Conservation (phyloP, 1,139 yeast genomes). For the Pichia sp. region DNA sequence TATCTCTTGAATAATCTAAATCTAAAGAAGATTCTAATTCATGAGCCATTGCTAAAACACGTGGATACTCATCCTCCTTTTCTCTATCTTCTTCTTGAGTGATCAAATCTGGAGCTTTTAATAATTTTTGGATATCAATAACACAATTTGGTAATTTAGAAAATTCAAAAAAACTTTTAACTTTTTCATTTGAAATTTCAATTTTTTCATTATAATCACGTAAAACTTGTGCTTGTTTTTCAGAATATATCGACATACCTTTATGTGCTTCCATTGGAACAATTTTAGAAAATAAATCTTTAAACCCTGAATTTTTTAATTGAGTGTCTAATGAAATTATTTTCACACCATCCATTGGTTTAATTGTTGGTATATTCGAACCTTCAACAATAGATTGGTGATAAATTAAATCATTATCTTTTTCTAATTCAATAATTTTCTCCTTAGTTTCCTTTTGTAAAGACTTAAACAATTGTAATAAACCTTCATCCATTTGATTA, state of each 20-base stretch:
- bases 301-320: slow-evolving; percentile 38
- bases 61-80: slow-evolving; percentile 23
- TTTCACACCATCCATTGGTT: slow-evolving; percentile 74
- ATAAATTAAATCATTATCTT: slow-evolving; percentile 86
- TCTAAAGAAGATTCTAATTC: slow-evolving; percentile 19
- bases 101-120: slow-evolving; percentile 16
- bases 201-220: slow-evolving; percentile 70
- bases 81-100: slow-evolving; percentile 23
- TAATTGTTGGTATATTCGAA: slow-evolving; percentile 51
- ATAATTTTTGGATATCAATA: slow-evolving; percentile 43
- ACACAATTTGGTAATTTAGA: slow-evolving; percentile 69
- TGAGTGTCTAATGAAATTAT: slow-evolving; percentile 55
- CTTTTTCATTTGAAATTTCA: slow-evolving; percentile 76
- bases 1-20: slow-evolving; percentile 9
- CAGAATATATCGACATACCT: slow-evolving; percentile 79
- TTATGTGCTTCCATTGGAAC: slow-evolving; percentile 87
- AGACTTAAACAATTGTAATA: slow-evolving; percentile 7
- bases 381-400: slow-evolving; percentile 68
- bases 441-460: slow-evolving; percentile 25
- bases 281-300: slow-evolving; percentile 65
- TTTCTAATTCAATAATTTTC: slow-evolving; percentile 46
- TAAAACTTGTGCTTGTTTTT: slow-evolving; percentile 73
- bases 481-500: slow-evolving; percentile 1
- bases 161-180: slow-evolving; percentile 71
- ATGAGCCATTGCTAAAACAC: slow-evolving; percentile 26